Base-by-base conservation (phyloP, 371 early-diverging fungal species). In the Lichtheimia ornata region DNA sequence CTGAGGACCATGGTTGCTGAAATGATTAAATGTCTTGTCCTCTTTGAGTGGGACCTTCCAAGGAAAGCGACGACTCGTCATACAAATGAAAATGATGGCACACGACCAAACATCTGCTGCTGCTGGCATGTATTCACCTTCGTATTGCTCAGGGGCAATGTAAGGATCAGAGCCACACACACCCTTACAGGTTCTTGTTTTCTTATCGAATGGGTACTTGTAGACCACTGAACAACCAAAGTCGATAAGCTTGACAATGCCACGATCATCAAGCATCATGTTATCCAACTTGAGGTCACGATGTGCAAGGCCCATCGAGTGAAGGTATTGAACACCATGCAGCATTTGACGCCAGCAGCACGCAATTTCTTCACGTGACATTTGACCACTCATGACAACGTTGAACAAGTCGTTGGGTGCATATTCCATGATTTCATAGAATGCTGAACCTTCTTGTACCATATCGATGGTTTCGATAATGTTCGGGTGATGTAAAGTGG, bases 161-260 rank as follows among this genome's bases (percentile, higher is more conserved):
- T 84, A 84, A 24, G 84, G 84, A 47, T 84, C 84, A 60, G 79
- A 67, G n/a, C 70, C 71, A 59, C 63, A 71, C 14, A 74, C 53
- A 30, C 65, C 65, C 56, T 65, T 65, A 51, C 60, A 58, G 7
- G 25, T 1, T 13, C 54, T 57, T 14, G 42, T 41, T 27, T 66
- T 50, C 9, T 71, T 67, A 53, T 82, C 84, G 67, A 88, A 90
- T 4, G 88, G 87, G 42, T 84, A 79, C 53, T 85, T 79, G 67
- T 80, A 88, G 28, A 92, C 91, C n/a, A 85, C 83, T 15, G 94
- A 88, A 50, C 88, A 90, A 15, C 97, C 95, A 84, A 96, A 95
- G 69, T 97, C 97, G 35, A 91, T 90, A 41, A 96, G 83, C 70
- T 95, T 95, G 62, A 95, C 73, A n/a, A 84, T 79, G 15, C 89